These are phyloP conservation scores for Didymosphaeria variabile DNA, from an alignment of 2,329 filamentous ascomycete genomes.

Conservation along the genomic window DNA sequence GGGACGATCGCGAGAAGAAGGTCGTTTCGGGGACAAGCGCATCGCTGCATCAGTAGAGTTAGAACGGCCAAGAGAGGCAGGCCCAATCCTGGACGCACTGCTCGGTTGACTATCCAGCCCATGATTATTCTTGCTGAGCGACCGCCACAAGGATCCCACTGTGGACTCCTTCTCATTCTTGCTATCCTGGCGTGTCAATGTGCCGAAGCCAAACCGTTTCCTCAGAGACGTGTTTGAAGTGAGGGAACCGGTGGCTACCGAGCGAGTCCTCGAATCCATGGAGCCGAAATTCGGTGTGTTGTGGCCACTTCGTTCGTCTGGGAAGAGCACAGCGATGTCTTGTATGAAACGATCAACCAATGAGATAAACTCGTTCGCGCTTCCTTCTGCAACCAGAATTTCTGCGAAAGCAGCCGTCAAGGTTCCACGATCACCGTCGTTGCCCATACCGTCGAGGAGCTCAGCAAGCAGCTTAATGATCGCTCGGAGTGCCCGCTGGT, in stretches of 20 bases:
- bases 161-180: conserved; percentile 74
- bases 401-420: conserved; percentile 90
- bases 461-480: conserved; percentile 88
- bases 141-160: conserved; percentile 82
- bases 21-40: conserved; percentile 58
- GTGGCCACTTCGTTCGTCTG: conserved; percentile 63
- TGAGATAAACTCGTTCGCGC: conserved; percentile 85
- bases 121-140: conserved; percentile 78
- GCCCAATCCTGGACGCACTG: conserved; percentile 72
- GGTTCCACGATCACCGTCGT: conserved; percentile 88
- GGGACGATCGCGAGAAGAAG: conserved; percentile 65
- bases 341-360: conserved; percentile 88
- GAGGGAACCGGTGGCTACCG: conserved; percentile 75
- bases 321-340: conserved; percentile 88
- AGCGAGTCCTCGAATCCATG: conserved; percentile 64
- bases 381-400: conserved; percentile 79
- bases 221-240: conserved; percentile 89
- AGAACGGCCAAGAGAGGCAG: conserved; percentile 66
- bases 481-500: conserved; percentile 79
- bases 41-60: conserved; percentile 78
- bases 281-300: conserved; percentile 64
- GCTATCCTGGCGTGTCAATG: conserved; percentile 79
- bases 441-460: conserved; percentile 86
- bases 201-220: conserved; percentile 83
- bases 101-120: conserved; percentile 58